Evolutionary conservation across 139 green algal species (phyloP), one percentile per base, ranked within the genome.

Genomic region (Chlamydomonas sphaeroides): DNA sequence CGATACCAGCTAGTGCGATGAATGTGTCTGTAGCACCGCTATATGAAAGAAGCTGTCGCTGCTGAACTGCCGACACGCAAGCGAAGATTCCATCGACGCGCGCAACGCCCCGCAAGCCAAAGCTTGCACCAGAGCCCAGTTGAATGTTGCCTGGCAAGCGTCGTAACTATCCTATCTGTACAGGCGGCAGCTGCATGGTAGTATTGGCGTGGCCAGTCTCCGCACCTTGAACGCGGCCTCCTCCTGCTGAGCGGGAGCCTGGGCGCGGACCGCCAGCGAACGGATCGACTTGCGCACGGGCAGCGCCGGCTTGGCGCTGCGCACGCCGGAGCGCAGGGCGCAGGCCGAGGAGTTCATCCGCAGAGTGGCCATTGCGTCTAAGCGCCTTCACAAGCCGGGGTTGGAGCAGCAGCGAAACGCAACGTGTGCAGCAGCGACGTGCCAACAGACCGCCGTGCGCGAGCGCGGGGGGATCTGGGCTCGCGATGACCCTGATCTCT

Each of bases 191-290:
- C 56, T 6, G 25, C 2, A n/a, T 15, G 20, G 2, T 15, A 62
- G 25, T 4, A 15, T 62, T 6, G 23, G 56, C 18, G 3, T 25
- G 18, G 25, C 10, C 25, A 6, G n/a, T 25, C 56, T 25, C 25
- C 75, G n/a, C 45, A 72, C 75, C 75, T 82, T 72, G 75, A 65
- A 82, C 42, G 28, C 73, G 10, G 45, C 59, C 56, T 70, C 59
- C 74, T 82, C 59, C 75, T 82, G 33, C 39, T 70, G 39, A n/a
- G 6, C 30, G 59, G 45, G 25, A 32, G 75, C 75, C 75, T 82
- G 42, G 21, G 75, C 75, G 32, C 75, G 75, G 17, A 82, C 75
- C 8, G 62, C 62, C 61, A 82, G 20, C 39, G 75, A 42, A 23
- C 62, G 56, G 3, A 82, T n/a, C 4, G 62, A 65, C n/a, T 35